Conservation (phyloP, 2,329 filamentous ascomycete genomes). For the Cercospora sp. region DNA sequence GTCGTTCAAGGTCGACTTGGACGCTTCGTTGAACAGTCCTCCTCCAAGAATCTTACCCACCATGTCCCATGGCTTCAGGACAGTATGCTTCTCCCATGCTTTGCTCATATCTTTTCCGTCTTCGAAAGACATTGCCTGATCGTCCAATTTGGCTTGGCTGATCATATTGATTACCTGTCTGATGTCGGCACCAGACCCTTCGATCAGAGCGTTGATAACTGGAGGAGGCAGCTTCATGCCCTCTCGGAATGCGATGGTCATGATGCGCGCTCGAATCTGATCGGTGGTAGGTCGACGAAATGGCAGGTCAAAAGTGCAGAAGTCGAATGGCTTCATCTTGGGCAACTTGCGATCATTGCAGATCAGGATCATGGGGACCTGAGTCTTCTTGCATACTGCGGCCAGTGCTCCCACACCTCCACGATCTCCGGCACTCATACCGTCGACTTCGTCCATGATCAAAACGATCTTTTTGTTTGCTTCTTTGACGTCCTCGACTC, state of each 20-base stretch:
- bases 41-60: constrained; percentile 87
- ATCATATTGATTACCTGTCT: constrained; percentile 99
- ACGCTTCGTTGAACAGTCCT: constrained; percentile 79
- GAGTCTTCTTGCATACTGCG: constrained; percentile 91
- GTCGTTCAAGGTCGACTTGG: constrained; percentile 87
- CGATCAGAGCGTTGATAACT: constrained; percentile 90
- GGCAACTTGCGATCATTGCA: constrained; percentile 91
- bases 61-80: constrained; percentile 98
- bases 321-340: constrained; percentile 98
- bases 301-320: constrained; percentile 76
- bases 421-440: constrained; percentile 95
- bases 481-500: constrained; percentile 75
- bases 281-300: constrained; percentile 90
- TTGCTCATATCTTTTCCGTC: constrained; percentile 93
- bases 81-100: constrained; percentile 95
- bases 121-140: constrained; percentile 75
- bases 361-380: constrained; percentile 92
- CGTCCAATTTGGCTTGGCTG: constrained; percentile 86
- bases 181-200: constrained; percentile 93
- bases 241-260: constrained; percentile 92
- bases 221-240: constrained; percentile 78
- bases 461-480: constrained; percentile 90
- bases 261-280: constrained; percentile 86
- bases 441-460: constrained; percentile 99
- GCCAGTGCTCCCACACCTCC: constrained; percentile 93